phyloP scores from a whole-genome alignment of 345 rosid genomes.

The Eucalyptus curtisii region DNA sequence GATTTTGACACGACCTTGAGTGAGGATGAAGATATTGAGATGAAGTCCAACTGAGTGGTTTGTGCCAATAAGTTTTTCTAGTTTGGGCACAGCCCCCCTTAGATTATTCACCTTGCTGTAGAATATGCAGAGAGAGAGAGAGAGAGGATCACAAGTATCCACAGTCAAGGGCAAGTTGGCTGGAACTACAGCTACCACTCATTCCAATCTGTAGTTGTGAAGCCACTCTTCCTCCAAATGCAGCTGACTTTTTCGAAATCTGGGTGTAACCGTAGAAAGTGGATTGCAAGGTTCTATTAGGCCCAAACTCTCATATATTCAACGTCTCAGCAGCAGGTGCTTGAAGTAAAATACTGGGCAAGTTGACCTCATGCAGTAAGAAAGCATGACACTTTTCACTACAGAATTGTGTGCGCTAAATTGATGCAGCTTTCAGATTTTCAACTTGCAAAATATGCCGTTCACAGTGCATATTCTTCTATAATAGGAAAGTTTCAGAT shows the following conservation, averaged over 20 bases:
- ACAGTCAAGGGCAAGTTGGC: background rate
- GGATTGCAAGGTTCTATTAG: background rate
- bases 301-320: background rate
- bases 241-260: background rate
- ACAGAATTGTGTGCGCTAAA: background rate
- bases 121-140: background rate
- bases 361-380: background rate
- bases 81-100: background rate
- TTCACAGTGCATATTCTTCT: background rate
- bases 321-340: background rate
- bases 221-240: background rate
- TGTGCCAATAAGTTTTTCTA: background rate
- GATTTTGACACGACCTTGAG: conserved; percentile 15
- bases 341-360: background rate
- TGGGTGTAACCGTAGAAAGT: background rate
- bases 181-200: background rate
- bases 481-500: background rate
- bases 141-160: background rate
- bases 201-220: background rate
- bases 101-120: background rate
- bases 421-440: background rate
- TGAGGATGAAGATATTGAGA: conserved; percentile 51
- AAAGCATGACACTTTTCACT: background rate
- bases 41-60: conserved; percentile 52
- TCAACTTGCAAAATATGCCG: background rate